Evolutionary conservation across 1,139 yeast species (phyloP), one percentile per base, ranked within the genome.

Genomic region (Scheffersomyces illinoinensis): DNA sequence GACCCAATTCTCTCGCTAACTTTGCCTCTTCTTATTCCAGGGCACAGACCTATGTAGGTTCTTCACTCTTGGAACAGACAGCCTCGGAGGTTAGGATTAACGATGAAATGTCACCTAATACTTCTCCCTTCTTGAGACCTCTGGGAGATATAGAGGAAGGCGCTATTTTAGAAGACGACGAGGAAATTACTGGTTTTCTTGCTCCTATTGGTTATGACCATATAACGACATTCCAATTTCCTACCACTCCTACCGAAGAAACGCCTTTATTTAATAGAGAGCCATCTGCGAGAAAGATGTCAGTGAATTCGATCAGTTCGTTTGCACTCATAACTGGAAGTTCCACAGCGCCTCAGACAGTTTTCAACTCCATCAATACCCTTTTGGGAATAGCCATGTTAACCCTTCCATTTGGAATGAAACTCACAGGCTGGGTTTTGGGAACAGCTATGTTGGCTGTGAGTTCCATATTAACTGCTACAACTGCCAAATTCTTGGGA

Each of bases 381-480:
- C 77, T 93, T 52, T 86, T 93, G 67, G 98, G 98, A 0, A 86
- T 93, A 53, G 98, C 97, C 3, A 82, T 93, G 68, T 79, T 93
- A 48, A 89, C 97, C 0, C 78, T 93, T 54, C 97, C 98, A 0
- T 81, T 89, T 65, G 98, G 95, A 0, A 76, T 93, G 62, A 85
- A 82, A 62, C 81, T 90, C 57, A 83, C 97, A 0, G 98, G 98
- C 0, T 89, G 97, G 93, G 70, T 89, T 3, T 61, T 85, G 21
- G 98, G 98, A 0, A 62, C 85, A 0, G 58, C 81, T 0, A 69
- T 89, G 50, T 70, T 93, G 54, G 60, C 82, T 0, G 59, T 79
- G 0, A 85, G 92, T 61, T 93, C 97, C 0, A 57, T 81, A 5
- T 73, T 85, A 14, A 91, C 97, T 0, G 82, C 82, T 61, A 78